Percentiles rank a stretch among this genome's conserved stretches.
These are phyloP conservation scores for Penicillium robsamsonii DNA, from an alignment of 495 filamentous ascomycete genomes.

Conservation along the genomic window DNA sequence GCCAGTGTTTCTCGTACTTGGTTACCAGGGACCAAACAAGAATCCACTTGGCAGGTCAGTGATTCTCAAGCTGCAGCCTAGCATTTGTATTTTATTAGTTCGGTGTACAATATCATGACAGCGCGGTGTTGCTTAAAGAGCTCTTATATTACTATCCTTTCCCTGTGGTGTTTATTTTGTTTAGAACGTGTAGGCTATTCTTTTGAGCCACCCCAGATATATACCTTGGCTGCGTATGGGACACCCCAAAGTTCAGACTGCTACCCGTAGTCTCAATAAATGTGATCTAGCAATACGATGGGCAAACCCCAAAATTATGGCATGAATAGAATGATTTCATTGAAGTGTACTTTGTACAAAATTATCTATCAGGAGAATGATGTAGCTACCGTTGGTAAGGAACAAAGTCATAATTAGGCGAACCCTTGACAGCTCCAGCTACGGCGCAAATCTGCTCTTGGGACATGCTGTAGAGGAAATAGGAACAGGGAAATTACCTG, in stretches of 20 bases:
- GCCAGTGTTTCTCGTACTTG: conserved; percentile 57
- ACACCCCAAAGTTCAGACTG: not conserved
- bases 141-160: conserved; percentile 2
- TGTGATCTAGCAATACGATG: not conserved
- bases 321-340: not conserved
- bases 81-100: conserved; percentile 11
- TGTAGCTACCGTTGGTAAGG: conserved; percentile 66
- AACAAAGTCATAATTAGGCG: conserved; percentile 52
- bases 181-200: not conserved
- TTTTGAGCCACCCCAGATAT: not conserved
- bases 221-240: not conserved
- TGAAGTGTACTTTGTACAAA: not conserved
- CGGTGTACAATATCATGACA: conserved; percentile 22
- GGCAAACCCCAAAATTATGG: not conserved
- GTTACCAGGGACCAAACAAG: conserved; percentile 74
- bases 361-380: conserved; percentile 14
- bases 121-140: conserved; percentile 1
- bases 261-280: not conserved
- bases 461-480: conserved; percentile 64
- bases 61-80: conserved; percentile 37
- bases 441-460: conserved; percentile 58
- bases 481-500: conserved; percentile 40
- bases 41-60: conserved; percentile 72
- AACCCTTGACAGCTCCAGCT: conserved; percentile 65
- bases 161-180: not conserved